Base-by-base conservation (phyloP, 2,329 filamentous ascomycete species). In the Talaromyces sp. region DNA sequence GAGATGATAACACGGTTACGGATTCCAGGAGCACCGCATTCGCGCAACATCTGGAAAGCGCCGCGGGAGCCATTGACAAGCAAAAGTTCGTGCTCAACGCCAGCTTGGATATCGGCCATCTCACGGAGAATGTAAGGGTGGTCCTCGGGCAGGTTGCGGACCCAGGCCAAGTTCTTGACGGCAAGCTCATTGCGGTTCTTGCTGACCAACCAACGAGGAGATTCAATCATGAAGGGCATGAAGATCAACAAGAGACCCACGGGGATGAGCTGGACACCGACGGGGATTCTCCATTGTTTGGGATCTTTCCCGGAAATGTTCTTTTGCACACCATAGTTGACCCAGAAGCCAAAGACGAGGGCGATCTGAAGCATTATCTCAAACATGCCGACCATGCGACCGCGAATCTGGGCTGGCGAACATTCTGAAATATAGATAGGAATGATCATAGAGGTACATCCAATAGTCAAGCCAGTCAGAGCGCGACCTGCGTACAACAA, bases 131-230 rank as follows among this genome's bases (percentile, higher is more conserved):
- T 70, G 68, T 85, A 85, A 0, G 79, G 78, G 69, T 86, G 84
- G 10, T 79, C 77, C 2, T 75, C 69, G 5, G 80, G 77, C 3
- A 89, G 77, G 63, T 83, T 79, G 27, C 87, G 83, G 49, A 90
- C 78, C 31, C 75, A 78, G 10, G 83, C 79, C 1, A 91, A 80
- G 17, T 86, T 82, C 0, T 65, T 67, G 1, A 81, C 82, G 0
- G 88, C 86, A 31, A 86, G 79, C 49, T 89, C 86, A 86, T 87
- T 89, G 68, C 87, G 83, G 69, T 89, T 86, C 68, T 85, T 82
- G 68, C 86, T 85, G 25, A 87, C 88, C 41, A 88, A 83, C 84
- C 85, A 90, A 68, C 88, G 82, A 17, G 88, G 87, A 11, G 85
- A 87, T 69, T 89, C 87, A 70, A 84, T 82, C 70, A 86, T 87